These are phyloP conservation scores for Lichtheimia ornata DNA, from an alignment of 371 early-diverging fungal genomes.

Conservation along the genomic window DNA sequence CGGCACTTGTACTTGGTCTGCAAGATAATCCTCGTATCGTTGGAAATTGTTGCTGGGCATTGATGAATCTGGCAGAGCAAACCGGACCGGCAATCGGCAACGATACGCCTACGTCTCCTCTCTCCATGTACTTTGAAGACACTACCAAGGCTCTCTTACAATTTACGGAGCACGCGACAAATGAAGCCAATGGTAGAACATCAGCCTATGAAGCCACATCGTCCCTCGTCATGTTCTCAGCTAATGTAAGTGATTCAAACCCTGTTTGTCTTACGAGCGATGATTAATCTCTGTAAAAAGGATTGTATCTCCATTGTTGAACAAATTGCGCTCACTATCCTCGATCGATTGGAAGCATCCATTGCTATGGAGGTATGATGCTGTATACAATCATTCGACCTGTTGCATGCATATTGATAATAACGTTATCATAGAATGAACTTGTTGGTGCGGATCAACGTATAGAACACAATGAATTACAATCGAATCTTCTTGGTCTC, in stretches of 20 bases:
- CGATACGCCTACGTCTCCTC: conserved; percentile 59
- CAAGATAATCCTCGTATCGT: conserved; percentile 86
- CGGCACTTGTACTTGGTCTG: conserved; percentile 80
- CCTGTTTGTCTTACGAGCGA: not conserved
- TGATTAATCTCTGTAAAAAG: conserved; percentile 14
- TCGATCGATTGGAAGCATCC: conserved; percentile 78
- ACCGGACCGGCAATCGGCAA: conserved; percentile 54
- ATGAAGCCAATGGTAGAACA: conserved; percentile 84
- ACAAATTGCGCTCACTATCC: conserved; percentile 69
- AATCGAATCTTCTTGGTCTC: conserved; percentile 88
- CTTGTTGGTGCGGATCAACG: conserved; percentile 82
- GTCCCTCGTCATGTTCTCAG: conserved; percentile 66
- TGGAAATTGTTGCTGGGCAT: conserved; percentile 89
- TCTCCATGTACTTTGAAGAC: conserved; percentile 83
- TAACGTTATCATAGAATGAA: conserved; percentile 42
- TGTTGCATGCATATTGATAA: not conserved
- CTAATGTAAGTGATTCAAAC: conserved; percentile 36
- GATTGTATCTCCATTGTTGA: conserved; percentile 78
- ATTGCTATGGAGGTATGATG: conserved; percentile 60
- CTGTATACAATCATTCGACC: not conserved
- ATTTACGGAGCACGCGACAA: conserved; percentile 66
- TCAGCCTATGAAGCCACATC: conserved; percentile 95
- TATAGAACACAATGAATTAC: conserved; percentile 79
- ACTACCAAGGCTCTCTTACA: conserved; percentile 75
- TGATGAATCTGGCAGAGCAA: conserved; percentile 88